Conservation (phyloP, 208 protist genomes). For the Trypanosoma platydactyli region DNA sequence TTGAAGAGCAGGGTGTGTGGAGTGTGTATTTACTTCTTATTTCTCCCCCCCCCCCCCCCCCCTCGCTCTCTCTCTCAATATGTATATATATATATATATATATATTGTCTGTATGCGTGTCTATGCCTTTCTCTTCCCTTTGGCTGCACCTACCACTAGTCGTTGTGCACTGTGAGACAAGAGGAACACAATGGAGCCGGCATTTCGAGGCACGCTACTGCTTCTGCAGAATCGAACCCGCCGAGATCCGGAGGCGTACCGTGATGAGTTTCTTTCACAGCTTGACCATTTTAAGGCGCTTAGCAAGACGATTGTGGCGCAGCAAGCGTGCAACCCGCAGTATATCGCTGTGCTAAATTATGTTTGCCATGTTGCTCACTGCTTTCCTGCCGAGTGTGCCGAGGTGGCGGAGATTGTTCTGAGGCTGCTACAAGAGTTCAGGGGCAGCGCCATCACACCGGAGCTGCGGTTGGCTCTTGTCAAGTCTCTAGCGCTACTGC, state of each 20-base stretch:
- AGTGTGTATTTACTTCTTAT: not conserved
- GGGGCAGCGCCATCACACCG: constrained; percentile 68
- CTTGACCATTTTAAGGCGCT: constrained; percentile 93
- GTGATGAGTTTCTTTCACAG: constrained; percentile 95
- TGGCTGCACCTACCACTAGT: not conserved
- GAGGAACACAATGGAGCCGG: constrained; percentile 51
- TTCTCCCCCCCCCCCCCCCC: not conserved
- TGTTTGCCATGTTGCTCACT: constrained; percentile 87
- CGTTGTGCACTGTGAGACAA: not conserved
- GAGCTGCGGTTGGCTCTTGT: constrained; percentile 87
- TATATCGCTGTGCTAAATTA: constrained; percentile 84
- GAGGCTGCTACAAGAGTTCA: constrained; percentile 83
- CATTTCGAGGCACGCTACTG: constrained; percentile 90
- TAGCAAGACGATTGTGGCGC: constrained; percentile 88
- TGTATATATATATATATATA: constrained; percentile 9
- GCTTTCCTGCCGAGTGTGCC: constrained; percentile 87
- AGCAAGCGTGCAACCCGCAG: constrained; percentile 84
- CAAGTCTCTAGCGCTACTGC: constrained; percentile 93
- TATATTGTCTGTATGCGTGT: not conserved
- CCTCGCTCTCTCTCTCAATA: not conserved
- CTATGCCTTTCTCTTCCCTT: not conserved
- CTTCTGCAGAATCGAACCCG: constrained; percentile 96
- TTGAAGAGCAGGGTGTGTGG: too few species aligned
- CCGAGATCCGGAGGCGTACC: constrained; percentile 94
- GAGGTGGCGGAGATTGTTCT: constrained; percentile 83